phyloP scores from a whole-genome alignment of 2,329 filamentous ascomycete species.

The Fusarium gaditjirri region DNA sequence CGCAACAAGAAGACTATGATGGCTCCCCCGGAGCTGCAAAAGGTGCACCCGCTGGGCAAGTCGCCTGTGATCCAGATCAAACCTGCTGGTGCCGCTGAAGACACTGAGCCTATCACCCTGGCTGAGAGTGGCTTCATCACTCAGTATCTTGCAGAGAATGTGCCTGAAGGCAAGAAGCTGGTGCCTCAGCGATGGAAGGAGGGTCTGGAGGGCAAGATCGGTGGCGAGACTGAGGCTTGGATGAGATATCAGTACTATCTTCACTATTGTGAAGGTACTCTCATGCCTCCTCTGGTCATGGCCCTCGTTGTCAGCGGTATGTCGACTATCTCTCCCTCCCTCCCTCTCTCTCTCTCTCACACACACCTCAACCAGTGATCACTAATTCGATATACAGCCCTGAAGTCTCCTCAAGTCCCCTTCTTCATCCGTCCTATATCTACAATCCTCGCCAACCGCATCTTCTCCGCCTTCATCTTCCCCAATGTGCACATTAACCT shows the following conservation, averaged over 20 bases:
- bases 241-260: conserved; percentile 74
- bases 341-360: background rate
- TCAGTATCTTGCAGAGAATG: conserved; percentile 82
- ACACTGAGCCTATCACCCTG: conserved; percentile 66
- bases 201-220: conserved; percentile 66
- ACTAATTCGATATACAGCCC: conserved; percentile 43
- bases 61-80: conserved; percentile 79
- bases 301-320: conserved; percentile 67
- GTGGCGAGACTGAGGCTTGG: conserved; percentile 70
- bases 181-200: conserved; percentile 66
- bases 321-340: conserved; percentile 32
- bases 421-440: conserved; percentile 66
- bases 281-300: conserved; percentile 79
- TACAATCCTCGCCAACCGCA: conserved; percentile 54
- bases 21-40: conserved; percentile 80
- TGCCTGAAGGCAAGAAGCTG: conserved; percentile 56
- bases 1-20: conserved; percentile 69
- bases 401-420: conserved; percentile 59
- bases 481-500: conserved; percentile 62
- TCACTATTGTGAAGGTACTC: conserved; percentile 85
- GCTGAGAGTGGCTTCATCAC: conserved; percentile 85
- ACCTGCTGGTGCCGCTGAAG: conserved; percentile 47
- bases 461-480: conserved; percentile 55
- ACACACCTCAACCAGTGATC: too few species aligned
- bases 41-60: conserved; percentile 87